Conservation (phyloP, 805 yeast species). For the Pichia nakasei region DNA sequence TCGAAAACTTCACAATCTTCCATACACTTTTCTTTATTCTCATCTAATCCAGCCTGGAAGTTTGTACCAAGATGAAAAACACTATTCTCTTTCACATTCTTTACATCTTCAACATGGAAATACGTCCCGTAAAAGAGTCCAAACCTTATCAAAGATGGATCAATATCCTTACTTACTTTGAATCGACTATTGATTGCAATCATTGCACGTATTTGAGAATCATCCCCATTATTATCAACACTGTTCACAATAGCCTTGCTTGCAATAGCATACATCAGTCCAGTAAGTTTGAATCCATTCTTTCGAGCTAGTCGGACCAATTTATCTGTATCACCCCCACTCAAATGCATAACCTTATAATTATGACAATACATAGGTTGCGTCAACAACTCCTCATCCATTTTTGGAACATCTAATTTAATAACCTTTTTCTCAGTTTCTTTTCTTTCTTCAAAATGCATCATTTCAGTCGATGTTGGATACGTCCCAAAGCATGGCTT, state of each 20-base stretch:
- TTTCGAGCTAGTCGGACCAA: neutral
- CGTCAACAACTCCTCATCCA: neutral
- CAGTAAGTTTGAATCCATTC: neutral
- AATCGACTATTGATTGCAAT: neutral
- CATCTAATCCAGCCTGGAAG: slow-evolving; percentile 4
- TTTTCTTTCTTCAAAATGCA: neutral
- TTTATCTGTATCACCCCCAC: neutral
- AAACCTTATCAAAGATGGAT: neutral
- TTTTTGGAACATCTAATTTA: neutral
- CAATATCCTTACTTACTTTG: neutral
- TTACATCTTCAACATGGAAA: neutral
- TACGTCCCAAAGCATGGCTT: neutral
- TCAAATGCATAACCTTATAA: neutral
- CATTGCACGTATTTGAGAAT: neutral
- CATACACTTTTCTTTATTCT: neutral
- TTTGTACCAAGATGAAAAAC: neutral
- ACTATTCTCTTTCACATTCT: neutral
- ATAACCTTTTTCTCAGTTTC: too few relatives aligned
- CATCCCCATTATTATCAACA: too few relatives aligned
- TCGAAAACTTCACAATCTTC: slow-evolving; percentile 4
- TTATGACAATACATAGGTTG: neutral
- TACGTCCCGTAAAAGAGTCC: slow-evolving; percentile 9
- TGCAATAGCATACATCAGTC: neutral
- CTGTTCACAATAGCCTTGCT: neutral
- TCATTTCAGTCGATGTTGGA: neutral